A percentile compares a stretch with the other conserved stretches of the same genome.
These are phyloP conservation scores for Picea glauca DNA, from an alignment of 75 land plant genomes.

Conservation along the genomic window DNA sequence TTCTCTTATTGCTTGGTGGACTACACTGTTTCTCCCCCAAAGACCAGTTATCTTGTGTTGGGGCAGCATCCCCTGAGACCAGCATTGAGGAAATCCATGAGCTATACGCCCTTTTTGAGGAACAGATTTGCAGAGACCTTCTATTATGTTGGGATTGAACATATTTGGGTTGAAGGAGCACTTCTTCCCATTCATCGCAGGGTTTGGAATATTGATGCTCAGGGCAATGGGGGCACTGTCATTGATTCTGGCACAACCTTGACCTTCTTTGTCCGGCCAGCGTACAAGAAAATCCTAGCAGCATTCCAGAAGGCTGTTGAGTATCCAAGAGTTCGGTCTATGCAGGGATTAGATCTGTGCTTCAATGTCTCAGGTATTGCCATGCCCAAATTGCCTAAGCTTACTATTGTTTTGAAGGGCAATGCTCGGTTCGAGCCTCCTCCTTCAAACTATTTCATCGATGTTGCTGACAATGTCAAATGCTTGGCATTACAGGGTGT, in stretches of 20 bases:
- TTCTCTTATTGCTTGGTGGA: slow-evolving; percentile 80
- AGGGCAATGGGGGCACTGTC: slow-evolving; percentile 65
- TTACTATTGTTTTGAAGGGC: slow-evolving; percentile 40
- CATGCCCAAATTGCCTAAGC: slow-evolving; percentile 23
- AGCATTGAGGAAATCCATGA: slow-evolving; percentile 9
- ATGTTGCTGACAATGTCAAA: slow-evolving; percentile 31
- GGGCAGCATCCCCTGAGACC: slow-evolving; percentile 17
- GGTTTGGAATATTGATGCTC: slow-evolving; percentile 51
- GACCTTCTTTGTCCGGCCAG: slow-evolving; percentile 44
- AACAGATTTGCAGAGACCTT: slow-evolving; percentile 52
- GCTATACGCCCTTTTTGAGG: slow-evolving; percentile 56
- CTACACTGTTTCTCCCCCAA: slow-evolving; percentile 49
- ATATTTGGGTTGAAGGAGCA: slow-evolving; percentile 24
- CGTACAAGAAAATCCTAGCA: slow-evolving; percentile 34
- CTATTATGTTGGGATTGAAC: slow-evolving; percentile 49
- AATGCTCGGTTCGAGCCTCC: slow-evolving; percentile 50
- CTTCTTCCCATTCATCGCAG: slow-evolving; percentile 29
- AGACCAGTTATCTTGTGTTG: slow-evolving; percentile 53
- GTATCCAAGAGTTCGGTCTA: slow-evolving; percentile 28
- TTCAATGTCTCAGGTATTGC: slow-evolving; percentile 29
- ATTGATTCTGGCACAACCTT: slow-evolving; percentile 77
- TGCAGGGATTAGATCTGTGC: slow-evolving; percentile 42
- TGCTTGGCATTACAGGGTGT: slow-evolving; percentile 58
- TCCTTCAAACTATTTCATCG: slow-evolving; percentile 55
- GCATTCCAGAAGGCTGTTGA: slow-evolving; percentile 24